Percentiles rank a stretch among this genome's conserved stretches.
Conservation (phyloP, 345 rosid genomes). For the Lepidium sativum region DNA sequence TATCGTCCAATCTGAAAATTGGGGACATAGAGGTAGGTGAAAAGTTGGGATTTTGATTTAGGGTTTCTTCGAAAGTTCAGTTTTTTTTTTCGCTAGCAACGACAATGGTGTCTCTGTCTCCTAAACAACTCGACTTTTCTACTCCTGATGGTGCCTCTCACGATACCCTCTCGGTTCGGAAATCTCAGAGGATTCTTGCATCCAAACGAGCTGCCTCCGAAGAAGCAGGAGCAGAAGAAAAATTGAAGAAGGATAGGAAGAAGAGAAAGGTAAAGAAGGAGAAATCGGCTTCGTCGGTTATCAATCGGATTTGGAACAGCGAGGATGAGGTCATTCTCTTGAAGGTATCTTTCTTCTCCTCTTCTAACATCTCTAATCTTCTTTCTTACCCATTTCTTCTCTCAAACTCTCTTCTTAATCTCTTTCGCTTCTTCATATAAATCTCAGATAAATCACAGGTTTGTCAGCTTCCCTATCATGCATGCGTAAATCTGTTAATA, state of each 20-base stretch:
- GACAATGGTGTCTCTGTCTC: background rate
- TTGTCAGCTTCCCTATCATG: background rate
- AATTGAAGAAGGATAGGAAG: background rate
- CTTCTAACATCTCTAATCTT: too few species aligned
- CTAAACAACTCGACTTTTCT: background rate
- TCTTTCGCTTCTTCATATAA: too few species aligned
- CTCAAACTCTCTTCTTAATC: too few species aligned
- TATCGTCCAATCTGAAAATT: too few species aligned
- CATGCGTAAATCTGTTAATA: background rate
- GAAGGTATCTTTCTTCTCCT: background rate
- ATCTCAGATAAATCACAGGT: too few species aligned
- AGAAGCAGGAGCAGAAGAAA: background rate
- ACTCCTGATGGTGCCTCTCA: background rate
- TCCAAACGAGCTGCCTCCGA: background rate
- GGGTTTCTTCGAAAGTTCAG: background rate
- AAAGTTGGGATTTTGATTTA: background rate
- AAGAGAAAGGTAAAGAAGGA: background rate
- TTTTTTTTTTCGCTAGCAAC: background rate
- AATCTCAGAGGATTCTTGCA: background rate
- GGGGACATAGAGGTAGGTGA: too few species aligned
- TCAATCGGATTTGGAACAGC: slow-evolving; percentile 4
- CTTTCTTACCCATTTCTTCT: too few species aligned
- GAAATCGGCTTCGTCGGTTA: background rate
- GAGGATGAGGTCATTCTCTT: slow-evolving; percentile 19
- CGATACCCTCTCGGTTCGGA: background rate